phyloP scores from a whole-genome alignment of 805 yeast genomes.

The Pichia exigua region DNA sequence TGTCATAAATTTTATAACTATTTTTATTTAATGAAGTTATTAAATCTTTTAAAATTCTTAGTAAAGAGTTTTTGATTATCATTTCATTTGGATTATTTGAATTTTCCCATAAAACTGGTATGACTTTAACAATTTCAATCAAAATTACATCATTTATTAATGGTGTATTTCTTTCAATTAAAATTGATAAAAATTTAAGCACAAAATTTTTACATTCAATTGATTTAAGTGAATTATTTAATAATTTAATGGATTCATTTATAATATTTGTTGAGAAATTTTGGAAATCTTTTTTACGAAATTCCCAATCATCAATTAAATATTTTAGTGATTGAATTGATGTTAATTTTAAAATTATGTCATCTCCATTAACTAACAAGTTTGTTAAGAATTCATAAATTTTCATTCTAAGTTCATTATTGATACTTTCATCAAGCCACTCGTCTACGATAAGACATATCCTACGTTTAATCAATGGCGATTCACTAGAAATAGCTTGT shows the following conservation, averaged over 20 bases:
- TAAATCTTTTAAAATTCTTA: slow-evolving; percentile 52
- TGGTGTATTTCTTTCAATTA: slow-evolving; percentile 61
- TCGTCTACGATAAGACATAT: slow-evolving; percentile 69
- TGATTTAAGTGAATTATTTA: slow-evolving; percentile 42
- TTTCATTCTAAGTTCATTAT: slow-evolving; percentile 39
- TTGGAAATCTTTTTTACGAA: slow-evolving; percentile 56
- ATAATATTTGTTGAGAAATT: slow-evolving; percentile 43
- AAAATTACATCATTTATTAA: slow-evolving; percentile 45
- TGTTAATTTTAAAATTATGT: slow-evolving; percentile 73
- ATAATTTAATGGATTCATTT: slow-evolving; percentile 39
- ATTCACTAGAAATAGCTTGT: slow-evolving; percentile 40
- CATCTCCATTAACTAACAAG: slow-evolving; percentile 42
- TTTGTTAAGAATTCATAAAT: slow-evolving; percentile 52
- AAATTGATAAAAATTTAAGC: slow-evolving; percentile 55
- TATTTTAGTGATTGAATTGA: slow-evolving; percentile 62
- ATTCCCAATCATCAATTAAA: slow-evolving; percentile 82
- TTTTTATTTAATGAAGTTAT: slow-evolving; percentile 48
- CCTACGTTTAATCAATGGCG: slow-evolving; percentile 65
- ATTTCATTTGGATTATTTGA: slow-evolving; percentile 37
- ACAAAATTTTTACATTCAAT: slow-evolving; percentile 74
- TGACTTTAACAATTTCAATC: slow-evolving; percentile 39
- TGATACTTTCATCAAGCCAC: slow-evolving; percentile 44
- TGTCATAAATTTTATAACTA: slow-evolving; percentile 40
- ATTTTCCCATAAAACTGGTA: slow-evolving; percentile 75
- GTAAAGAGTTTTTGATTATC: slow-evolving; percentile 42